These are phyloP conservation scores for Tylopilus subfusipes DNA, from an alignment of 768 basidiomycete genomes.

Conservation along the genomic window DNA sequence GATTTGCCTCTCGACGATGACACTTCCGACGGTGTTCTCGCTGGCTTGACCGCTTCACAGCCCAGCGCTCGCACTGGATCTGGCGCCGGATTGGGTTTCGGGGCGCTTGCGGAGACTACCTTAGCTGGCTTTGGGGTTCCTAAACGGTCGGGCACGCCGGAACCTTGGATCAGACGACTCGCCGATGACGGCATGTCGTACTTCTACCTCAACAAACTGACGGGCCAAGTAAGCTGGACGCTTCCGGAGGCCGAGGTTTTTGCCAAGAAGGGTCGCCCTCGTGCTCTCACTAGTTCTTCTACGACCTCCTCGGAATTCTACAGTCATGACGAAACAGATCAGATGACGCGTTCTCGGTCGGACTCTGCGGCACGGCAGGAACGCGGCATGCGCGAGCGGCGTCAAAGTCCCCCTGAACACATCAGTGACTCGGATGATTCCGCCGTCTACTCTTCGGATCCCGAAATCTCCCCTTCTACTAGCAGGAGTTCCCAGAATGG, in stretches of 20 bases:
- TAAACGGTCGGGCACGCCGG: conserved; percentile 59
- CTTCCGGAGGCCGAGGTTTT: conserved; percentile 45
- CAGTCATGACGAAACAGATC: conserved; percentile 24
- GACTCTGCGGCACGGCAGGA: conserved; percentile 34
- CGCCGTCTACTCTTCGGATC: conserved; percentile 41
- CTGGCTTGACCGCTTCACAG: conserved; percentile 51
- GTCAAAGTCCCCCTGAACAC: conserved; percentile 37
- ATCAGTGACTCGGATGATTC: conserved; percentile 80
- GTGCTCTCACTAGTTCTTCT: conserved; percentile 33
- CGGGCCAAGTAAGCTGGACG: conserved; percentile 67
- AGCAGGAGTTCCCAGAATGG: conserved; percentile 33
- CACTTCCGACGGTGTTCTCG: conserved; percentile 58
- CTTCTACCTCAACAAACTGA: conserved; percentile 71
- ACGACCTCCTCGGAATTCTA: conserved; percentile 31
- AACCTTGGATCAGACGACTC: conserved; percentile 79
- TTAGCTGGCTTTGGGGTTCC: conserved; percentile 59
- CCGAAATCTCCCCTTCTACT: conserved; percentile 28
- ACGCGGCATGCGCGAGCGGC: conserved; percentile 25
- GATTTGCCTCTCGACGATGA: conserved; percentile 83
- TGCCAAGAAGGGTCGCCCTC: conserved; percentile 30
- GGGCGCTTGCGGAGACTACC: conserved; percentile 34
- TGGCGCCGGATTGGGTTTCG: conserved; percentile 49
- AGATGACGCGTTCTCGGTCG: conserved; percentile 29
- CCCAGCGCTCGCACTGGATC: conserved; percentile 54
- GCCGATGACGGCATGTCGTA: conserved; percentile 82